Conservation (phyloP, 108 stramenopile genomes). For the Aurantiochytrium sp. region DNA sequence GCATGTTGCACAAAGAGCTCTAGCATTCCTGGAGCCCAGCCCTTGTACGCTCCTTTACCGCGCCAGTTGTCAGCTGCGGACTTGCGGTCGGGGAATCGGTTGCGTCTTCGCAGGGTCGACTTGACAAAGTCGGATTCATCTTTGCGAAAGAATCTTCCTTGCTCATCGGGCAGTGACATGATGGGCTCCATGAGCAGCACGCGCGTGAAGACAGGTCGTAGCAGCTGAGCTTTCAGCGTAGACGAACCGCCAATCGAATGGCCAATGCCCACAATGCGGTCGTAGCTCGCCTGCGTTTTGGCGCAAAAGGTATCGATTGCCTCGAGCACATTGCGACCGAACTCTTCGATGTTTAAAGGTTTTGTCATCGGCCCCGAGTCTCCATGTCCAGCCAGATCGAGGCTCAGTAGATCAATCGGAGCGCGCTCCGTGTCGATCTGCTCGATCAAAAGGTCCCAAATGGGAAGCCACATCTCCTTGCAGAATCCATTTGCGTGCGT, state of each 20-base stretch:
- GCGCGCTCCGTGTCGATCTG: neutral
- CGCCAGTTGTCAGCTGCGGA: neutral
- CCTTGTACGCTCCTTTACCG: neutral
- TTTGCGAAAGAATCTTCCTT: neutral
- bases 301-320: neutral
- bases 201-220: neutral
- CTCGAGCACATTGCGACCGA: neutral
- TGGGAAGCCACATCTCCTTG: slow-evolving; percentile 1
- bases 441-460: neutral
- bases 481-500: slow-evolving; percentile 12
- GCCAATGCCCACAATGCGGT: neutral
- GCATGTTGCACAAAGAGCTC: neutral
- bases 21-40: neutral
- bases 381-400: neutral
- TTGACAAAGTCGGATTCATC: neutral
- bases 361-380: neutral
- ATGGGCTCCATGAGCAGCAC: slow-evolving; percentile 13
- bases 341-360: neutral
- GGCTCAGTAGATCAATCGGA: neutral
- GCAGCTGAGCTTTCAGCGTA: neutral
- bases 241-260: neutral
- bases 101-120: neutral
- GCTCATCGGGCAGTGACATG: neutral
- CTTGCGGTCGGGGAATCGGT: neutral
- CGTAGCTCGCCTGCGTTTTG: neutral